Evolutionary conservation across 306 rosid genomes (phyloP).

Genomic region (Glycyrrhiza uralensis): DNA sequence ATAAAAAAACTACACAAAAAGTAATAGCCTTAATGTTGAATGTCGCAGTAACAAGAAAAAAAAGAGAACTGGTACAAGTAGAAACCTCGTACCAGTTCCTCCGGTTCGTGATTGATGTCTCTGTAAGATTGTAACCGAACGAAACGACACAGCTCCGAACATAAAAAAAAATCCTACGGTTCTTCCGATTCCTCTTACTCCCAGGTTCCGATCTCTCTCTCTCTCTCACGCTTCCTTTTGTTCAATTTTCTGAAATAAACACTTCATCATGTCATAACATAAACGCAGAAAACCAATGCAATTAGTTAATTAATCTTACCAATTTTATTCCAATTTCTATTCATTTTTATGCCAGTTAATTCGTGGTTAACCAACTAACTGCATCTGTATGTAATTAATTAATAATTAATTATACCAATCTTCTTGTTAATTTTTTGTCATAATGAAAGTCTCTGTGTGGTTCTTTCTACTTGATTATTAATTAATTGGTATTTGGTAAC

Average conservation of each 20-base stretch:
- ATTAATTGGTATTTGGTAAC: background rate
- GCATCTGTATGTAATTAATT: background rate
- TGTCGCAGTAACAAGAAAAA: too few relatives aligned
- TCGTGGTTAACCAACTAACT: background rate
- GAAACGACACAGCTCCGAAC: background rate
- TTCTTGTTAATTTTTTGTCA: background rate
- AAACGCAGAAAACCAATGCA: background rate
- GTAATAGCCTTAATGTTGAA: too few relatives aligned
- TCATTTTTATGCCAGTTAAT: background rate
- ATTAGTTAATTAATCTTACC: background rate
- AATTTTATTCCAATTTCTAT: background rate
- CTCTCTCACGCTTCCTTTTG: background rate
- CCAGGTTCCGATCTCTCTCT: slow-evolving; percentile 25
- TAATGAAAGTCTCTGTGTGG: background rate
- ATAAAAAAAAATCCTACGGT: slow-evolving; percentile 21
- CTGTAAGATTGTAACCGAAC: background rate
- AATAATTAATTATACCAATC: too few relatives aligned
- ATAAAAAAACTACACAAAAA: too few relatives aligned
- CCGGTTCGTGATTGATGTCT: background rate
- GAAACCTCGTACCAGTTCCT: too few relatives aligned
- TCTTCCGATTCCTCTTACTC: slow-evolving; percentile 30
- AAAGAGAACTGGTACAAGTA: too few relatives aligned
- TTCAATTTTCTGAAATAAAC: background rate
- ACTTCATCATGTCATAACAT: background rate
- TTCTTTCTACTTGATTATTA: background rate